A percentile compares a stretch with the other conserved stretches of the same genome.
phyloP scores from a whole-genome alignment of 371 early-diverging fungal species.

The Actinomucor elegans region DNA sequence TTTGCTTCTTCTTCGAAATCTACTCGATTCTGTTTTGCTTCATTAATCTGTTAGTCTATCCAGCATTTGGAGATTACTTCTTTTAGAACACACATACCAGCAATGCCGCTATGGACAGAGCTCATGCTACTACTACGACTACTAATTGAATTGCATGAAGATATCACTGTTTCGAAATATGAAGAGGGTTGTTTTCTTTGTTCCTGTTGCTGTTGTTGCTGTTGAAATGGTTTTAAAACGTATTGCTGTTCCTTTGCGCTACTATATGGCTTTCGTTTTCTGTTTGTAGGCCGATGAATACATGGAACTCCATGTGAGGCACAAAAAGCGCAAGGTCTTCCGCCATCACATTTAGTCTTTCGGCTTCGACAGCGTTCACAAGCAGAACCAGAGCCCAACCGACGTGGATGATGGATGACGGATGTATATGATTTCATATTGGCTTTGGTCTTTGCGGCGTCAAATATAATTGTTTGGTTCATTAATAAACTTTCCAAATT shows the following conservation, averaged over 20 bases:
- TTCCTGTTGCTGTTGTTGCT: neutral
- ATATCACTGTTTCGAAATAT: conserved; percentile 1
- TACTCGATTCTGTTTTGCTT: too few species aligned
- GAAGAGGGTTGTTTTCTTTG: neutral
- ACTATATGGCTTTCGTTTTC: conserved; percentile 18
- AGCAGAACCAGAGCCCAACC: conserved; percentile 44
- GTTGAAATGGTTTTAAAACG: too few species aligned
- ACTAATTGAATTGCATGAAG: neutral
- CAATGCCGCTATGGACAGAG: conserved; percentile 1
- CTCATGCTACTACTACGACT: conserved; percentile 1
- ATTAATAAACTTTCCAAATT: neutral
- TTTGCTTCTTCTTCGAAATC: too few species aligned
- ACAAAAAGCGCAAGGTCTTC: conserved; percentile 44
- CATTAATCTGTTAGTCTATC: too few species aligned
- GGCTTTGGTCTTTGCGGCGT: neutral
- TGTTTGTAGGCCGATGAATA: conserved; percentile 28
- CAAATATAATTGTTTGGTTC: neutral
- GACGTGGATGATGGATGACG: conserved; percentile 17
- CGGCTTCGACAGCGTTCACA: conserved; percentile 47
- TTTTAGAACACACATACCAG: too few species aligned
- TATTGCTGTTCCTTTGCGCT: too few species aligned
- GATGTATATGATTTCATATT: neutral
- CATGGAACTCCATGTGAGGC: conserved; percentile 36
- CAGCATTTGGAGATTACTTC: too few species aligned
- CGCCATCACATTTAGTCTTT: conserved; percentile 49